Conservation (phyloP, 2,329 filamentous ascomycete species). For the Colletotrichum brevisporum region DNA sequence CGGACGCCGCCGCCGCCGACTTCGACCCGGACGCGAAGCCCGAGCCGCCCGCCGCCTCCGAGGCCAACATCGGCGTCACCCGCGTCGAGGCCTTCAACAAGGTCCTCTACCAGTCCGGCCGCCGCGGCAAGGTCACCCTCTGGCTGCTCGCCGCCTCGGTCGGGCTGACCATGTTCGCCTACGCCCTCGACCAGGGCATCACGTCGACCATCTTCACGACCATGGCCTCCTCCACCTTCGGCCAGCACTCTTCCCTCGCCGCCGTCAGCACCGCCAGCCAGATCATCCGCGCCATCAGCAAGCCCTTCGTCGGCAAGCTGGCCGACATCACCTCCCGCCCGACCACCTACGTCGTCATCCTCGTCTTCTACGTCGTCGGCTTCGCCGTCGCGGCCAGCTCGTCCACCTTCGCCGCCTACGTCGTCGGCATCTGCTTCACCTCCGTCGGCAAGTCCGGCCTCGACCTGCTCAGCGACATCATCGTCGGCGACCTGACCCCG, state of each 20-base stretch:
- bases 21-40: neutral
- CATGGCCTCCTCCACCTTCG: constrained; percentile 52
- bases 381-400: constrained; percentile 52
- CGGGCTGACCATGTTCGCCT: constrained; percentile 55
- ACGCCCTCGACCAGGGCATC: constrained; percentile 55
- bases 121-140: constrained; percentile 50
- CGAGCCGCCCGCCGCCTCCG: too few relatives aligned
- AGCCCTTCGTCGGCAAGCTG: constrained; percentile 56
- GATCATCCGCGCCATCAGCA: constrained; percentile 56
- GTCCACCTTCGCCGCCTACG: constrained; percentile 50
- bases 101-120: constrained; percentile 55
- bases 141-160: constrained; percentile 52
- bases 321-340: constrained; percentile 55
- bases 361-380: constrained; percentile 54
- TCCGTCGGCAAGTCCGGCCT: constrained; percentile 55
- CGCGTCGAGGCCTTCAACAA: constrained; percentile 57
- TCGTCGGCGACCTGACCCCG: constrained; percentile 53
- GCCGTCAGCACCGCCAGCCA: constrained; percentile 51
- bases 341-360: constrained; percentile 55
- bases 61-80: constrained; percentile 46
- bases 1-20: neutral
- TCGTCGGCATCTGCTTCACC: constrained; percentile 53
- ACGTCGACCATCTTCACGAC: constrained; percentile 52
- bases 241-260: constrained; percentile 49
- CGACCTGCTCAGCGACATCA: constrained; percentile 54